Evolutionary conservation across 2,329 filamentous ascomycete genomes (phyloP).

Genomic region (Apiospora malaysiana): DNA sequence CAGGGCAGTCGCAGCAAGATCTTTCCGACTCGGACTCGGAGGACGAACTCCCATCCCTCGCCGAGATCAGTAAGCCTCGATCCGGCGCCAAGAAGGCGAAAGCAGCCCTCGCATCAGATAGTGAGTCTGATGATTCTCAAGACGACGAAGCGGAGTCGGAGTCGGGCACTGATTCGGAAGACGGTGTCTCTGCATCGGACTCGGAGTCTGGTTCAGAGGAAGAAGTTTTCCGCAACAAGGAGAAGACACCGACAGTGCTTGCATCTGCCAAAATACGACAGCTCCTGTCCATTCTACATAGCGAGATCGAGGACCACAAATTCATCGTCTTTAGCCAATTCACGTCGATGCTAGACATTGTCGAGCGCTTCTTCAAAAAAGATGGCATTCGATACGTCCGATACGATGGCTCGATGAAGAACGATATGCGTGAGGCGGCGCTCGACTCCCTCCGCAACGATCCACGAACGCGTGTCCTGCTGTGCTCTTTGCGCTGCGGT

Average conservation of each 20-base stretch:
- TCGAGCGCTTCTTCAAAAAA: slow-evolving; percentile 85
- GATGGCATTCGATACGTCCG: slow-evolving; percentile 81
- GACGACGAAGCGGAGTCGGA: slow-evolving; percentile 34
- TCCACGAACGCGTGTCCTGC: slow-evolving; percentile 76
- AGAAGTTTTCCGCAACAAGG: slow-evolving; percentile 39
- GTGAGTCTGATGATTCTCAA: slow-evolving; percentile 36
- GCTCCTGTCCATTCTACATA: slow-evolving; percentile 78
- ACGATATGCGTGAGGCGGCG: slow-evolving; percentile 88
- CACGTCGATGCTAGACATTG: slow-evolving; percentile 95
- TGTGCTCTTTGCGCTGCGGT: slow-evolving; percentile 94
- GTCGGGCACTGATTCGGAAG: slow-evolving; percentile 33
- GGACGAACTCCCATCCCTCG: slow-evolving; percentile 37
- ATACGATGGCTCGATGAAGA: slow-evolving; percentile 95
- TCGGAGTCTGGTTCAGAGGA: slow-evolving; percentile 49
- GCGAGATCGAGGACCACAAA: slow-evolving; percentile 83
- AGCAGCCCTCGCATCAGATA: slow-evolving; percentile 14
- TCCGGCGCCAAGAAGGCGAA: slow-evolving; percentile 30
- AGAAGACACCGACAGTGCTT: slow-evolving; percentile 58
- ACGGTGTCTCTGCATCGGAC: slow-evolving; percentile 48
- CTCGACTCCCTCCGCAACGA: slow-evolving; percentile 79
- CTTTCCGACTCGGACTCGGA: slow-evolving; percentile 36
- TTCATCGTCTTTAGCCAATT: slow-evolving; percentile 99
- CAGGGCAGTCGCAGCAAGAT: slow-evolving; percentile 34
- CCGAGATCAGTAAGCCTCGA: slow-evolving; percentile 33
- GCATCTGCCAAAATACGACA: slow-evolving; percentile 92